Conservation (phyloP, 495 filamentous ascomycete species). For the Trichocladium antarcticum region DNA sequence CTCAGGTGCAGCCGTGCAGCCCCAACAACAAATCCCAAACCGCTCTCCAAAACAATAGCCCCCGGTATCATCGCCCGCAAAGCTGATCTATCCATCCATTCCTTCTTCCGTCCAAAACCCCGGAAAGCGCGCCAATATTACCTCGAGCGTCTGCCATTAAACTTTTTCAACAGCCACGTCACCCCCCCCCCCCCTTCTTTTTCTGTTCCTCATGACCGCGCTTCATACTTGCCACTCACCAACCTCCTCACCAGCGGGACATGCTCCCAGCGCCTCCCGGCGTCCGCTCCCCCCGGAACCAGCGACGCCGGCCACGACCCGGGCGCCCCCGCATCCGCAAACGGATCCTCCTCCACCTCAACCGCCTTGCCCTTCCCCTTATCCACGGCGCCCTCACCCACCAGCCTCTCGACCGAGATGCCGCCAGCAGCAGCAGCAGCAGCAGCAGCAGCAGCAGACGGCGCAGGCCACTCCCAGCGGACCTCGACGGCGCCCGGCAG, state of each 20-base stretch:
- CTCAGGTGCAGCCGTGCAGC: too few species aligned
- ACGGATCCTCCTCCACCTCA: conserved; percentile 31
- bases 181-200: too few species aligned
- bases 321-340: conserved; percentile 31
- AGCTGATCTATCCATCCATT: conserved; percentile 3
- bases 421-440: conserved; percentile 46
- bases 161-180: too few species aligned
- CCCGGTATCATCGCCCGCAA: neutral
- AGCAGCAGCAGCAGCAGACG: conserved; percentile 24
- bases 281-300: conserved; percentile 23
- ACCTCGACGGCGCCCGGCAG: conserved; percentile 69
- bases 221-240: conserved; percentile 68
- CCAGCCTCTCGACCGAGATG: conserved; percentile 47
- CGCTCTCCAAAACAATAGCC: neutral
- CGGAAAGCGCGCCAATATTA: neutral
- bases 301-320: conserved; percentile 26
- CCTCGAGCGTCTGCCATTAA: too few species aligned
- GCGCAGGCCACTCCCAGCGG: conserved; percentile 57
- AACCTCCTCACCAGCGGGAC: conserved; percentile 62
- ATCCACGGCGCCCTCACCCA: conserved; percentile 21
- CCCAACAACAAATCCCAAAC: neutral
- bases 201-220: too few species aligned
- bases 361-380: conserved; percentile 34
- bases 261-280: conserved; percentile 54
- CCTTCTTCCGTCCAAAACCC: neutral